Base-by-base conservation (phyloP, 73 alveolate species). In the Paramecium primaurelia region DNA sequence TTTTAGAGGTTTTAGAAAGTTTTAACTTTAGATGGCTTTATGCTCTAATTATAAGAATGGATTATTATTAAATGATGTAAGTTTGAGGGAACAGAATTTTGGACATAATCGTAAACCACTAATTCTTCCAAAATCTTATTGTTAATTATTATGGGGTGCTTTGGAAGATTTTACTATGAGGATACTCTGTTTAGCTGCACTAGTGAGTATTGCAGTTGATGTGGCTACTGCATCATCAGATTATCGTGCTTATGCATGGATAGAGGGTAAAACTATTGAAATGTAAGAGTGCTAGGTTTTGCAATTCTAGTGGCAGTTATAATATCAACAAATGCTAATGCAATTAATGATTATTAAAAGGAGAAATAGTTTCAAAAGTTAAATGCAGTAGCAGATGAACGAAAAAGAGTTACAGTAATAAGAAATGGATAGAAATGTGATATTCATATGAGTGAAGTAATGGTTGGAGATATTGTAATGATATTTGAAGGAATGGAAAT, bases 131-230 rank as follows among this genome's bases (percentile, higher is more conserved):
- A 69, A 60, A 60, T 88, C 94, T 12, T 92, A 83, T 68, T 60
- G 58, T 5, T 38, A 92, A 34, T 60, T 92, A 58, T 86, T 98
- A 10, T 86, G 96, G 84, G 99, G 97, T 54, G 95, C 97, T 84
- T 96, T 98, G 26, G 98, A 98, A 93, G 99, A 98, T 83, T 95
- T 95, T 84, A 98, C 98, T 30, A 92, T 98, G 86, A 88, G 99
- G 88, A 96, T 98, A 58, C 96, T 98, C 44, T 85, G 97, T 22
- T 90, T 93, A 4, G 99, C 99, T 6, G 98, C 99, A 18, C 83
- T 96, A 38, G 98, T 97, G 22, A 97, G 99, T 7, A 93, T 98
- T 22, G 95, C 95, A 12, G 96, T 98, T 28, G 99, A 99, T 11
- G 96, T 97, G 14, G 96, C 97, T 89, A 96, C 97, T 84, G 99